Base-by-base conservation (phyloP, 768 basidiomycete genomes). In the Crassisporium funariophilum region DNA sequence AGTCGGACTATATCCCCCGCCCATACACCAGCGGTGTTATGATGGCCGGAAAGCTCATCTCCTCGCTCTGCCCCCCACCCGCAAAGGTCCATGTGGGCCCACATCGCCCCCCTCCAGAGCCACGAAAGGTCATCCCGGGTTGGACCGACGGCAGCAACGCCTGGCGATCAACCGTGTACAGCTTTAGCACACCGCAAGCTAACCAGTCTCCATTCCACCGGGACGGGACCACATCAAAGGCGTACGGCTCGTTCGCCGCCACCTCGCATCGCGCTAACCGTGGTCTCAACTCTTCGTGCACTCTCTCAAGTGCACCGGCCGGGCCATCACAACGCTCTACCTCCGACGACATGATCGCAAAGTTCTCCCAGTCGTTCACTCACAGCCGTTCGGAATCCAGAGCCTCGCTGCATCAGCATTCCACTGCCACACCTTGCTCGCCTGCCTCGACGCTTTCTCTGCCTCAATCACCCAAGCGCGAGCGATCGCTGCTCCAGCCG, bases 91-190 rank as follows among this genome's bases (percentile, higher is more conserved):
- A 71, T 25, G 49, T 51, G 1, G 59, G 66, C 10, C 67, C 57
- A 21, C 61, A 69, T 43, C 47, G 57, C 12, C 55, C 61, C 2
- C 55, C 65, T 11, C 56, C 59, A 7, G 68, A 70, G 52, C 69
- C 71, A 2, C 70, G 66, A 36, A 72, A 72, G 17, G 64, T 69
- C 5, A 75, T 85, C 22, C 80, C 82, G 0, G 86, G 86, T 11
- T 87, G 86, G 86, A 84, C 77, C 2, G 85, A 87, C 50, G 80
- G 81, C 41, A 76, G 73, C 17, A 71, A 80, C 44, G 81, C 78
- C 0, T 88, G 86, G 86, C 80, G 86, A n/a, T 69, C 82, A 0
- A 69, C 71, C 4, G 75, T 85, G 1, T 88, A 88, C 62, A 73
- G 70, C 42, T 70, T 83, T 48, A 60, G 74, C 2, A 58, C 75